These are phyloP conservation scores for Acacia melanoxylon DNA, from an alignment of 306 rosid genomes.

Conservation along the genomic window DNA sequence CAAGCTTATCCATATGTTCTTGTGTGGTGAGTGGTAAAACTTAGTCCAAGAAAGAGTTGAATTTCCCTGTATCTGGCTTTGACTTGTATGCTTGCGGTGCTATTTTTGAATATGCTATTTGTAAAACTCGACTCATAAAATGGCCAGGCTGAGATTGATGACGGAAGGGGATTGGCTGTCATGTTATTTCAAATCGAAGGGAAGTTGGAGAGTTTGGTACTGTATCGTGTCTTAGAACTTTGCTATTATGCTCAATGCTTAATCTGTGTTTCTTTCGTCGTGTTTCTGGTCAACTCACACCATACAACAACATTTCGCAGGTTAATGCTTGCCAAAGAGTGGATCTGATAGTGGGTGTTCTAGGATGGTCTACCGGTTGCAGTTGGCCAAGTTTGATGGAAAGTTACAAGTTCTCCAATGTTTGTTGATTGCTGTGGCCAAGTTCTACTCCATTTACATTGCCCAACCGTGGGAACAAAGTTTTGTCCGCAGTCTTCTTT, in stretches of 20 bases:
- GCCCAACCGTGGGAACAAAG: conserved; percentile 53
- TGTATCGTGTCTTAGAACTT: conserved; percentile 23
- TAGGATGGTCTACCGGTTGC: conserved; percentile 99
- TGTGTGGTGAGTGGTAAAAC: conserved; percentile 84
- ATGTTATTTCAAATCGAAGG: conserved; percentile 89
- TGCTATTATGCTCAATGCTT: conserved; percentile 22
- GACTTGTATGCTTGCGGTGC: conserved; percentile 19
- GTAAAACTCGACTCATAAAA: conserved; percentile 36
- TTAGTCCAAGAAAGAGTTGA: conserved; percentile 15
- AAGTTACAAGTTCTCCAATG: conserved; percentile 56
- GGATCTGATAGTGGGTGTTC: conserved; percentile 72
- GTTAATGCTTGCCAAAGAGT: conserved; percentile 64
- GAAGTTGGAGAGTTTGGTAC: conserved; percentile 76
- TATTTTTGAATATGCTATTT: conserved; percentile 10
- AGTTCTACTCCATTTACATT: conserved; percentile 2
- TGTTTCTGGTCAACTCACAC: conserved; percentile 31
- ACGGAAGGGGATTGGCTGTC: conserved; percentile 92
- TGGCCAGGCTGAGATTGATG: conserved; percentile 93
- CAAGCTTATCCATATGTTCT: conserved; percentile 80
- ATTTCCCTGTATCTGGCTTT: conserved; percentile 26
- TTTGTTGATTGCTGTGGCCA: conserved; percentile 38
- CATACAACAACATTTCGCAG: conserved; percentile 43
- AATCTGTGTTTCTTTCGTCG: not conserved
- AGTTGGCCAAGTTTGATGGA: conserved; percentile 80
- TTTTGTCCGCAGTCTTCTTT: conserved; percentile 67